Percentiles rank a stretch among this genome's conserved stretches.
phyloP scores from a whole-genome alignment of 768 basidiomycete genomes.

The Russula brevipes region DNA sequence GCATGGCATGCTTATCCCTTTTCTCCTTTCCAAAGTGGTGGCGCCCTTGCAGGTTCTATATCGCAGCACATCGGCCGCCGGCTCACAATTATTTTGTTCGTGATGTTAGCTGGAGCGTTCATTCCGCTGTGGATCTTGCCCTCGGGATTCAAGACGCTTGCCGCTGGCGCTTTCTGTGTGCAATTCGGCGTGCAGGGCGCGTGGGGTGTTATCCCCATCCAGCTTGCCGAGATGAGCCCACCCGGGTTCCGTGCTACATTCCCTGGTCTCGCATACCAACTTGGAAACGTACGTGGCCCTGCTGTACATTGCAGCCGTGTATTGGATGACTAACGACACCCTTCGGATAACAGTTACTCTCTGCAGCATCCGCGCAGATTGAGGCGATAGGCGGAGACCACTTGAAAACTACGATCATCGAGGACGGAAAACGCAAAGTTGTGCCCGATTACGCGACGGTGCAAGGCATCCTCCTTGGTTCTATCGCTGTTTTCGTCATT shows the following conservation, averaged over 20 bases:
- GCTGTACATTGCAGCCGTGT: background rate
- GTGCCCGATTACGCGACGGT: conserved; percentile 51
- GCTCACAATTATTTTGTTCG: conserved; percentile 39
- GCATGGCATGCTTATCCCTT: conserved; percentile 2
- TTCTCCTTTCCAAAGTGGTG: conserved; percentile 30
- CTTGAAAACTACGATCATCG: conserved; percentile 34
- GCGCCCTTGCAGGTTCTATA: conserved; percentile 37
- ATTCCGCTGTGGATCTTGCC: conserved; percentile 46
- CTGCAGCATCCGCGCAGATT: conserved; percentile 44
- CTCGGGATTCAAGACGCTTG: conserved; percentile 35
- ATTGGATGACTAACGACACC: background rate
- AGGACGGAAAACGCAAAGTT: conserved; percentile 27
- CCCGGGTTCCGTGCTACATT: conserved; percentile 46
- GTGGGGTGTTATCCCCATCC: conserved; percentile 36
- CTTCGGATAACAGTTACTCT: conserved; percentile 36
- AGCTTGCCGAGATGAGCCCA: conserved; percentile 45
- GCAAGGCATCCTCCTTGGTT: conserved; percentile 84
- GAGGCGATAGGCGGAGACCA: conserved; percentile 43
- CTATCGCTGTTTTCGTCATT: conserved; percentile 71
- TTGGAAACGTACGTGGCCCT: conserved; percentile 33
- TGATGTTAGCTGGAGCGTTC: conserved; percentile 32
- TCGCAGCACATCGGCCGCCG: conserved; percentile 45
- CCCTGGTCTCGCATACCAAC: conserved; percentile 42
- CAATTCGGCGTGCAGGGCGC: conserved; percentile 45
- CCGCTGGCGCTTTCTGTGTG: conserved; percentile 45